These are phyloP conservation scores for Cyberlindnera americana DNA, from an alignment of 805 yeast genomes.

Conservation along the genomic window DNA sequence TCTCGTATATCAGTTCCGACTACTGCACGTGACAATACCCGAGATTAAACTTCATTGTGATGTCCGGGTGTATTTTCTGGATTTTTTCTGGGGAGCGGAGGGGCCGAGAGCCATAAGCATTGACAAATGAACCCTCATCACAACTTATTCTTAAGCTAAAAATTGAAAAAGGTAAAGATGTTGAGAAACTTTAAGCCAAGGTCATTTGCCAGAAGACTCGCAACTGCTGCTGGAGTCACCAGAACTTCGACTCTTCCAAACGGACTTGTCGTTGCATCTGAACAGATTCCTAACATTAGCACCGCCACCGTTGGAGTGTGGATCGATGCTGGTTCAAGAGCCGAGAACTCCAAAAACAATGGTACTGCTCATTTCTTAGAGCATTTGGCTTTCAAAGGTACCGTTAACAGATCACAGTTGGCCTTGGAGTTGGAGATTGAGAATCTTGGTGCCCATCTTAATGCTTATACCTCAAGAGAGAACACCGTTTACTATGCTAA, in stretches of 20 bases:
- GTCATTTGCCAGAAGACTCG: slow-evolving; percentile 8
- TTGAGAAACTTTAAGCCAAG: neutral
- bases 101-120: no score
- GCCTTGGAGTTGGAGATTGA: slow-evolving; percentile 90
- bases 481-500: slow-evolving; percentile 96
- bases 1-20: no score
- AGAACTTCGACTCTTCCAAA: slow-evolving; percentile 75
- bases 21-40: no score
- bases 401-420: slow-evolving; percentile 72
- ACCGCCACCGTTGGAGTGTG: slow-evolving; percentile 98
- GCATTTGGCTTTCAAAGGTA: slow-evolving; percentile 96
- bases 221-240: slow-evolving; percentile 38
- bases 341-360: slow-evolving; percentile 76
- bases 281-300: slow-evolving; percentile 76
- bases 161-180: neutral
- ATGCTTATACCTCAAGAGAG: slow-evolving; percentile 98
- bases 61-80: no score
- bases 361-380: slow-evolving; percentile 98
- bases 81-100: no score
- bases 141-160: slow-evolving; percentile 18
- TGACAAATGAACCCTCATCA: no score
- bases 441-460: slow-evolving; percentile 92
- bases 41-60: no score
- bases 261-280: slow-evolving; percentile 94
- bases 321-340: slow-evolving; percentile 98